Percentiles rank a stretch among this genome's conserved stretches.
Conservation (phyloP, 2,329 filamentous ascomycete species). For the Aspergillus arachidicola region DNA sequence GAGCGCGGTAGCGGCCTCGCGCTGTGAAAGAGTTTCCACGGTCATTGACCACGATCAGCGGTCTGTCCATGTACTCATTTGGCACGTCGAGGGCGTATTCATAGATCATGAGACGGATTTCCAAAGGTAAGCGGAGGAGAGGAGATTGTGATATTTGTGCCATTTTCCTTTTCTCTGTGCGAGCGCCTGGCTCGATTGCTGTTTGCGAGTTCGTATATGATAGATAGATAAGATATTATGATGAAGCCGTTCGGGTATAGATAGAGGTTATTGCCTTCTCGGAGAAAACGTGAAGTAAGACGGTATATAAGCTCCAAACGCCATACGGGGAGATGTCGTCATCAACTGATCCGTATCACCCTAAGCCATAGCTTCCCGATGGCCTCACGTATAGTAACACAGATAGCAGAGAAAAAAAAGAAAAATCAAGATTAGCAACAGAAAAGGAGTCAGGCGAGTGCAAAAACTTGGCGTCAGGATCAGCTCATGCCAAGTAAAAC, state of each 20-base stretch:
- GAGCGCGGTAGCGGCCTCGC: conserved; percentile 32
- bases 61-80: conserved; percentile 35
- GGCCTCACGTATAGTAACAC: not conserved
- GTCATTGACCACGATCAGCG: conserved; percentile 38
- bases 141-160: conserved; percentile 6
- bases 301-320: not conserved
- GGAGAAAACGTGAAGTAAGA: not conserved
- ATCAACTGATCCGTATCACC: not conserved
- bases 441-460: conserved; percentile 5
- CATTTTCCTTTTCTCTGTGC: not conserved
- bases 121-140: conserved; percentile 32
- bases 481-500: conserved; percentile 6
- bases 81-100: conserved; percentile 33
- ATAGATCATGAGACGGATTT: conserved; percentile 39
- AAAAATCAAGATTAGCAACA: not conserved
- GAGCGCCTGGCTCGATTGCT: not conserved
- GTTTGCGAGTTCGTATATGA: not conserved
- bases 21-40: conserved; percentile 36
- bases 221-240: not conserved
- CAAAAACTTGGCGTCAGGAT: not conserved
- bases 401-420: not conserved
- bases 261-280: not conserved
- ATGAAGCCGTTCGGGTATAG: not conserved
- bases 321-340: conserved; percentile 3
- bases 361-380: not conserved